Conservation (phyloP, 2,329 filamentous ascomycete genomes). For the Colletotrichum zoysiae region DNA sequence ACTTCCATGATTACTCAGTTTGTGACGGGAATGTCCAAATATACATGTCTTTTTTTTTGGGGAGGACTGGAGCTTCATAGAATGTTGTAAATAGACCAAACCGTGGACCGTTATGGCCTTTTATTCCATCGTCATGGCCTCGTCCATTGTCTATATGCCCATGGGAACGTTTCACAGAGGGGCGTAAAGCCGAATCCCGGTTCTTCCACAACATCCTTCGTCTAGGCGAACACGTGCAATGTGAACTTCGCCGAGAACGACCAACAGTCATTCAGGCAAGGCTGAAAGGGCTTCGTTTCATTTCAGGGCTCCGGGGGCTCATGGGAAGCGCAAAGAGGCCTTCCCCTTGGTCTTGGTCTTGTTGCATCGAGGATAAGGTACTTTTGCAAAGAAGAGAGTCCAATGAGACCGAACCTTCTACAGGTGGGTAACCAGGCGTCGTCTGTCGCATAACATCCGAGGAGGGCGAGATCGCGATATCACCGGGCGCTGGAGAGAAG, state of each 20-base stretch:
- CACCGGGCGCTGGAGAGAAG: slow-evolving; percentile 49
- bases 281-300: slow-evolving; percentile 85
- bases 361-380: slow-evolving; percentile 46
- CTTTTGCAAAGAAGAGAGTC: slow-evolving; percentile 56
- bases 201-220: neutral
- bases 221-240: neutral
- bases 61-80: neutral
- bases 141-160: neutral
- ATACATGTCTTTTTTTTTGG: no score
- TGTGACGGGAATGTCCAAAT: neutral
- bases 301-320: slow-evolving; percentile 87
- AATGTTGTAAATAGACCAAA: neutral
- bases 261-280: slow-evolving; percentile 45
- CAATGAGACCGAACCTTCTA: slow-evolving; percentile 51
- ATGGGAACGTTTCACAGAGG: neutral
- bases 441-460: slow-evolving; percentile 47
- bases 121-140: neutral
- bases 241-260: no score
- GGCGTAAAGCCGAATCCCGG: neutral
- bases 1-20: neutral
- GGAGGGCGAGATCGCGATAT: slow-evolving; percentile 54
- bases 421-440: neutral
- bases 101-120: neutral
- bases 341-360: slow-evolving; percentile 73
- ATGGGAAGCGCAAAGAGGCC: slow-evolving; percentile 90